phyloP scores from a whole-genome alignment of 164 flowering plant genomes.

The Sextonia rubra region DNA sequence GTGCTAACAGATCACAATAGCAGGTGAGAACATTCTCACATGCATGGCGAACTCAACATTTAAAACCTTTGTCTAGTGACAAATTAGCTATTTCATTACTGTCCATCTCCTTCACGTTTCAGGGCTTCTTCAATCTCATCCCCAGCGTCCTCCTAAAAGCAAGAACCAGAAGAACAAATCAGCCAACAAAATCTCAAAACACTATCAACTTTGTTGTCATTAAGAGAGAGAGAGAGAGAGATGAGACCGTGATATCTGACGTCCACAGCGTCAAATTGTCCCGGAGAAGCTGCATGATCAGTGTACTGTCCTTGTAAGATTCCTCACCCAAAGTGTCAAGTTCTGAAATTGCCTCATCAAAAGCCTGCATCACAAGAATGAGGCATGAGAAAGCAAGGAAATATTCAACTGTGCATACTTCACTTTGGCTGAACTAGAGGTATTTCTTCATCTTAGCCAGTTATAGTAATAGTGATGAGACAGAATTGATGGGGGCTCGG shows the following conservation, averaged over 20 bases:
- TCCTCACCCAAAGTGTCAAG: conserved; percentile 15
- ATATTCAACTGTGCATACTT: background rate
- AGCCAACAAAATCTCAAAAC: background rate
- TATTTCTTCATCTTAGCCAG: background rate
- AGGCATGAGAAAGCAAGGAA: background rate
- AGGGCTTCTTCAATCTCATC: conserved; percentile 63
- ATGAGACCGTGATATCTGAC: conserved; percentile 8
- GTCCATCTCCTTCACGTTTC: conserved; percentile 32
- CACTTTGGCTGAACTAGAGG: background rate
- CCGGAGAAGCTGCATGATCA: conserved; percentile 16
- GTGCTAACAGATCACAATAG: background rate
- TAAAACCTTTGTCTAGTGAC: background rate
- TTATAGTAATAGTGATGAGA: background rate
- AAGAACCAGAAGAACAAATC: background rate
- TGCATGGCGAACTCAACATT: background rate
- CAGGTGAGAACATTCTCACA: background rate
- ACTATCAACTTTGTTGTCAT: background rate
- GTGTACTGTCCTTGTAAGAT: conserved; percentile 13
- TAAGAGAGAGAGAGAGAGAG: conserved; percentile 1
- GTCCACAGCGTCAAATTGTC: conserved; percentile 15
- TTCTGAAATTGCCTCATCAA: conserved; percentile 14
- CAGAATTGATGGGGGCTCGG: background rate
- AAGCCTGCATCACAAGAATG: conserved; percentile 6
- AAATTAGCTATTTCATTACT: background rate
- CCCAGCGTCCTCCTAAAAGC: conserved; percentile 29